phyloP scores from a whole-genome alignment of 768 basidiomycete genomes.

The Terana coerulea region DNA sequence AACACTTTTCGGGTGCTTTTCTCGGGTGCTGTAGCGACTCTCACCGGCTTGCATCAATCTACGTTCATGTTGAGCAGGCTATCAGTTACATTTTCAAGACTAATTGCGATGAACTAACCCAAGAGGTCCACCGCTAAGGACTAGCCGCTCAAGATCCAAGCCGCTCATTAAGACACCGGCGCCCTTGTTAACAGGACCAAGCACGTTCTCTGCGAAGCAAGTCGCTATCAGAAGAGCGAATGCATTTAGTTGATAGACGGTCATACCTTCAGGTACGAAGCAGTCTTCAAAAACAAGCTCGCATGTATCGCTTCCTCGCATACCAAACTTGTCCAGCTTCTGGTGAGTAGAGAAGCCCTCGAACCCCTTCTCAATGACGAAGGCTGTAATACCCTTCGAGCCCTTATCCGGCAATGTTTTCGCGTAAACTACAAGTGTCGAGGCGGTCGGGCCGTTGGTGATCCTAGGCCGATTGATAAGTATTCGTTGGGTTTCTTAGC shows the following conservation, averaged over 20 bases:
- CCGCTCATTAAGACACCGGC: slow-evolving; percentile 92
- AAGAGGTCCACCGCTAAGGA: slow-evolving; percentile 88
- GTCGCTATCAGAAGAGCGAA: slow-evolving; percentile 8
- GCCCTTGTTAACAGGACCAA: slow-evolving; percentile 77
- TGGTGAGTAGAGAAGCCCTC: slow-evolving; percentile 85
- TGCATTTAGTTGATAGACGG: background rate
- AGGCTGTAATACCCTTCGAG: slow-evolving; percentile 89
- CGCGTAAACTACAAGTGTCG: slow-evolving; percentile 90
- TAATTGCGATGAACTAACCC: slow-evolving; percentile 45
- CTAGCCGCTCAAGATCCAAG: slow-evolving; percentile 86
- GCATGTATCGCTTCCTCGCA: slow-evolving; percentile 94
- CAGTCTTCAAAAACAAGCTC: slow-evolving; percentile 92
- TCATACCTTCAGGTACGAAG: slow-evolving; percentile 76
- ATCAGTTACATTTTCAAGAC: slow-evolving; percentile 9
- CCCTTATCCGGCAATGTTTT: slow-evolving; percentile 76
- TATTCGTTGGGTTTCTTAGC: background rate
- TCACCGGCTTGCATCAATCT: slow-evolving; percentile 77
- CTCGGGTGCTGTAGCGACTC: background rate
- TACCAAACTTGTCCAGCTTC: slow-evolving; percentile 93
- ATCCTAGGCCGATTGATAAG: slow-evolving; percentile 52
- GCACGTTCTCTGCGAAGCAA: slow-evolving; percentile 62
- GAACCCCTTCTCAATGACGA: slow-evolving; percentile 82
- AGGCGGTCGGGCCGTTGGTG: slow-evolving; percentile 90
- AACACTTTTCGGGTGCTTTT: too few relatives aligned
- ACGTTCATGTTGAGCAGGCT: background rate